Base-by-base conservation (phyloP, 345 rosid genomes). In the Draba incana region DNA sequence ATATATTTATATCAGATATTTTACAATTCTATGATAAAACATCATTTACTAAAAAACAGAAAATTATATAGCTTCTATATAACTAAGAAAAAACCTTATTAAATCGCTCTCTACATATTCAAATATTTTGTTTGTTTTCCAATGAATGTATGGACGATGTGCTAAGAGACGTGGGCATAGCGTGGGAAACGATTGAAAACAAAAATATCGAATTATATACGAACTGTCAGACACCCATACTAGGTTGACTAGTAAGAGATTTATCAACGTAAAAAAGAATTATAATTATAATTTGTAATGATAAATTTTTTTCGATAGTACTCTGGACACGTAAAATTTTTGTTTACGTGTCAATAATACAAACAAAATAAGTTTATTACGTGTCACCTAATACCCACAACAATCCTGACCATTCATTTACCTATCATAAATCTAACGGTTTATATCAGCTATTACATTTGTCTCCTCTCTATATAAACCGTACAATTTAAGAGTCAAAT, bases 381-480 rank as follows among this genome's bases (percentile, higher is more conserved):
- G 20, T 0, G 20, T 4, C 31, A 28, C 31, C 31, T 28, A 28
- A 28, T 28, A 28, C 3, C 31, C 31, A 28, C 31, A 28, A 5
- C 27, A 60, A 68, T 62, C 70, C 3, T 45, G 35, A 58, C 75
- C 75, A 56, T 65, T 65, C 62, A 76, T 11, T n/a, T 13, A 44
- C 27, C 0, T 1, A 14, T 20, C 6, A 27, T 4, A 4, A n/a
- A 75, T 69, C 75, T 59, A 64, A 64, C 62, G 62, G 65, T 11
- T 16, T 20, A 30, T 0, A 57, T 13, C 5, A 57, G 45, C 13
- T 28, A 35, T 54, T 24, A 37, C 7, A 25, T 31, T 45, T 57
- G 74, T 65, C 70, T 64, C 57, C 43, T 41, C 68, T 13, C 64
- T 81, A 68, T 76, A 80, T 72, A 78, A 67, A 45, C 8, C 27